These are phyloP conservation scores for Hirschioporus abietinus DNA, from an alignment of 768 basidiomycete species.

Conservation along the genomic window DNA sequence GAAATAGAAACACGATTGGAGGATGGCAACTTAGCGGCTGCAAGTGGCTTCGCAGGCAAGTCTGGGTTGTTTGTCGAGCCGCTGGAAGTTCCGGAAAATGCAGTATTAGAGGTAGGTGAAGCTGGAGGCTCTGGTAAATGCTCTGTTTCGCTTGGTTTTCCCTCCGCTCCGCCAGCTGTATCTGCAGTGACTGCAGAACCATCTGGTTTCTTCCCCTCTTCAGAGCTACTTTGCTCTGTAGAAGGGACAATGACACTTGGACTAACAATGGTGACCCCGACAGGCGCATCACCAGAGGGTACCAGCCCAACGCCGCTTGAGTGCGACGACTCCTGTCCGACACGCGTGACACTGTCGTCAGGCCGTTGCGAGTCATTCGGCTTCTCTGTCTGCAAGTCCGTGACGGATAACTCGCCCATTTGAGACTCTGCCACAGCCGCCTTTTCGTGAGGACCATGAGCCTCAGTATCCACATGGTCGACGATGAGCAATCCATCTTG, in stretches of 20 bases:
- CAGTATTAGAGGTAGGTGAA: slow-evolving; percentile 49
- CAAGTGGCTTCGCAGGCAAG: slow-evolving; percentile 24
- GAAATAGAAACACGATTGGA: slow-evolving; percentile 91
- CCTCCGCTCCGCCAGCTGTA: slow-evolving; percentile 14
- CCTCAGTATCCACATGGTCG: not conserved
- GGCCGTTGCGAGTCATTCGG: not conserved
- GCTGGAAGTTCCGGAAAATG: slow-evolving; percentile 26
- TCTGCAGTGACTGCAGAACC: slow-evolving; percentile 16
- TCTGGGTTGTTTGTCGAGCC: slow-evolving; percentile 31
- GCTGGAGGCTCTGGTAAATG: slow-evolving; percentile 56
- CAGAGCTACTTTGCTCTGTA: not conserved
- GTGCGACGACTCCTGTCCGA: not conserved
- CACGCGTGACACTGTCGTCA: not conserved
- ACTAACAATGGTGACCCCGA: not conserved
- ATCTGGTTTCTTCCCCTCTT: not conserved
- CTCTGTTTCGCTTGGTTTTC: slow-evolving; percentile 29
- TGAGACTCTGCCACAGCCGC: not conserved
- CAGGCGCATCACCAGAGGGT: not conserved
- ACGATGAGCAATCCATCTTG: not conserved
- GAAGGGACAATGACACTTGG: not conserved
- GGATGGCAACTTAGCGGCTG: slow-evolving; percentile 47
- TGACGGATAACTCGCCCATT: not conserved
- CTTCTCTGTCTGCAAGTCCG: not conserved
- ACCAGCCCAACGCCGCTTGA: not conserved
- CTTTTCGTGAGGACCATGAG: not conserved